Evolutionary conservation across 2,329 filamentous ascomycete species (phyloP).

Genomic region (Penicillium sp.): DNA sequence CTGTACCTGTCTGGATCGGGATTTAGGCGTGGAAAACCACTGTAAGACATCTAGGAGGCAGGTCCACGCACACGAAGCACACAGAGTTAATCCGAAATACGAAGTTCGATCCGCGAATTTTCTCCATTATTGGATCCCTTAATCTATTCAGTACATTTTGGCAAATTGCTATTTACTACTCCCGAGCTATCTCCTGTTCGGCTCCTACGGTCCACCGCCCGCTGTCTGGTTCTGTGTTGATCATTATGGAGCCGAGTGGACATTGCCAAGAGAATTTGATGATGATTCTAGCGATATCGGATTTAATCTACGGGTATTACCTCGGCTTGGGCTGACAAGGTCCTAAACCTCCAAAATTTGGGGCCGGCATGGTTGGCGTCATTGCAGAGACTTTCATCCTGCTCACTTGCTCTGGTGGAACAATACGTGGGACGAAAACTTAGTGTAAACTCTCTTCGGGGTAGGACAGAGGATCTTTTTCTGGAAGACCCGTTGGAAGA

Average conservation of each 20-base stretch:
- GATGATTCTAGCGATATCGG: neutral
- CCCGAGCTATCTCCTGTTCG: neutral
- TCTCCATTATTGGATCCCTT: neutral
- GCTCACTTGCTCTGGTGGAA: neutral
- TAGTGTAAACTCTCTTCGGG: neutral
- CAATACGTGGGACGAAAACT: constrained; percentile 11
- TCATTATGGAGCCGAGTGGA: neutral
- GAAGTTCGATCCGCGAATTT: neutral
- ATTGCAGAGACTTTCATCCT: neutral
- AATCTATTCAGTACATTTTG: neutral
- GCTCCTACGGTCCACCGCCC: neutral
- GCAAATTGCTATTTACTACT: neutral
- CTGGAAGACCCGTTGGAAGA: neutral
- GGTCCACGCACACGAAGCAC: neutral
- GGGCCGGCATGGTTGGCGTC: neutral
- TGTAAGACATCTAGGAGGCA: neutral
- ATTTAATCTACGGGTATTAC: neutral
- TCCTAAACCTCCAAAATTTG: neutral
- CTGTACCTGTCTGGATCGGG: neutral
- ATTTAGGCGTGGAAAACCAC: neutral
- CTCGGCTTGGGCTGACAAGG: neutral
- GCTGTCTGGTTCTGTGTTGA: neutral
- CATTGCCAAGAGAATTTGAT: neutral
- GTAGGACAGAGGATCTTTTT: neutral
- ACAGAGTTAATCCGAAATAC: neutral